Evolutionary conservation across 2,329 filamentous ascomycete species (phyloP).

Genomic region (Paraphaeosphaeria sporulosa): DNA sequence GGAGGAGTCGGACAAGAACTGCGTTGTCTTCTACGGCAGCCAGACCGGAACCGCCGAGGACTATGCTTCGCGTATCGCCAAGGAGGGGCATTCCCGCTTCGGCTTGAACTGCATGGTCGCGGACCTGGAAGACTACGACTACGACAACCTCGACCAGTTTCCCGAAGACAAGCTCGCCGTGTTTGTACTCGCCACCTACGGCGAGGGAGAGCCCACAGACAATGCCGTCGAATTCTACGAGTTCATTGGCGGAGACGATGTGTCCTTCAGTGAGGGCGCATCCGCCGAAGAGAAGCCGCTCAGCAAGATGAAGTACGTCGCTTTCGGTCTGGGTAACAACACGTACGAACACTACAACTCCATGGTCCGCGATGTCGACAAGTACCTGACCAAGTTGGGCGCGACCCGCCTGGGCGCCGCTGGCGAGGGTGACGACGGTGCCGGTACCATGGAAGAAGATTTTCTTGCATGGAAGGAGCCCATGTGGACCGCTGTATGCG

Average conservation of each 20-base stretch:
- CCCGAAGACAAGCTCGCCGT: conserved; percentile 90
- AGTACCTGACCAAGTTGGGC: conserved; percentile 80
- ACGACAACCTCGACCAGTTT: conserved; percentile 87
- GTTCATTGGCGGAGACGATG: conserved; percentile 84
- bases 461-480: conserved; percentile 99
- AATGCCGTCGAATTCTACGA: conserved; percentile 99
- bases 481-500: conserved; percentile 89
- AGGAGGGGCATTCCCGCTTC: conserved; percentile 96
- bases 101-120: conserved; percentile 98
- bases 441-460: conserved; percentile 99
- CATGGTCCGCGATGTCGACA: conserved; percentile 93
- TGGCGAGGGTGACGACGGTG: conserved; percentile 96
- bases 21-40: conserved; percentile 97
- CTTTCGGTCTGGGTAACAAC: conserved; percentile 97
- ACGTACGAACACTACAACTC: conserved; percentile 99
- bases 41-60: conserved; percentile 99
- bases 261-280: conserved; percentile 76
- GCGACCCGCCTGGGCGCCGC: conserved; percentile 84
- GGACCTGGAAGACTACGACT: conserved; percentile 97
- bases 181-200: conserved; percentile 96
- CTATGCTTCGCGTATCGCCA: conserved; percentile 93
- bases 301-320: conserved; percentile 85
- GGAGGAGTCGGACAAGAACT: conserved; percentile 95
- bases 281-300: conserved; percentile 73
- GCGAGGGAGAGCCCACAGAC: conserved; percentile 97